phyloP scores from a whole-genome alignment of 75 land plant species.

The Selaginella tamariscina region DNA sequence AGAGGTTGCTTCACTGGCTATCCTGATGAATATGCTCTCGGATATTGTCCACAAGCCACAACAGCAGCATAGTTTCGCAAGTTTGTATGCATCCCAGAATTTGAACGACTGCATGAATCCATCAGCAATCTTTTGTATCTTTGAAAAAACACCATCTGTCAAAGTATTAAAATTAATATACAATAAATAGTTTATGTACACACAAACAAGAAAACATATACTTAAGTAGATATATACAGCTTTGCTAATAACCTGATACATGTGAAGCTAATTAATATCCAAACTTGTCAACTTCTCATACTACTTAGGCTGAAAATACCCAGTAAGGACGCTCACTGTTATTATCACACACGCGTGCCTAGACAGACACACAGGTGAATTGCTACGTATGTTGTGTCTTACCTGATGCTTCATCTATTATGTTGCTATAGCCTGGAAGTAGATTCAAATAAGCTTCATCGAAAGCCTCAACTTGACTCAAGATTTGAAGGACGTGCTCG shows the following conservation, averaged over 20 bases:
- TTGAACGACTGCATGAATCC: constrained; percentile 2
- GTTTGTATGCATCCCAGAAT: constrained; percentile 52
- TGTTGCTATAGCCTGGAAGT: neutral
- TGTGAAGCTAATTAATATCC: no score
- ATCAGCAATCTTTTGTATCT: neutral
- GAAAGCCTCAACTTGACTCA: neutral
- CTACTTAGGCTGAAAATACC: no score
- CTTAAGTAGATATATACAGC: no score
- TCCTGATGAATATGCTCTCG: constrained; percentile 23
- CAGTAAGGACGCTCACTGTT: no score
- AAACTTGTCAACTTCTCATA: no score
- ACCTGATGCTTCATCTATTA: neutral
- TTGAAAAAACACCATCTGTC: no score
- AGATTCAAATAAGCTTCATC: neutral
- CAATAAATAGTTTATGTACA: no score
- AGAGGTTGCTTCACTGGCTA: constrained; percentile 31
- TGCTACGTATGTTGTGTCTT: neutral
- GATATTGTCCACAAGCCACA: constrained; percentile 48
- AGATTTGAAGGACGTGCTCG: neutral
- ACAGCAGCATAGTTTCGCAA: constrained; percentile 36
- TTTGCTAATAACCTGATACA: no score
- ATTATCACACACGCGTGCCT: no score
- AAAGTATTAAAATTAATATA: no score
- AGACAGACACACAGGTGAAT: no score
- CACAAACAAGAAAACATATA: no score